Evolutionary conservation across 2,329 filamentous ascomycete genomes (phyloP), one percentile per base, ranked within the genome.

Genomic region (Grosmannia huntii): DNA sequence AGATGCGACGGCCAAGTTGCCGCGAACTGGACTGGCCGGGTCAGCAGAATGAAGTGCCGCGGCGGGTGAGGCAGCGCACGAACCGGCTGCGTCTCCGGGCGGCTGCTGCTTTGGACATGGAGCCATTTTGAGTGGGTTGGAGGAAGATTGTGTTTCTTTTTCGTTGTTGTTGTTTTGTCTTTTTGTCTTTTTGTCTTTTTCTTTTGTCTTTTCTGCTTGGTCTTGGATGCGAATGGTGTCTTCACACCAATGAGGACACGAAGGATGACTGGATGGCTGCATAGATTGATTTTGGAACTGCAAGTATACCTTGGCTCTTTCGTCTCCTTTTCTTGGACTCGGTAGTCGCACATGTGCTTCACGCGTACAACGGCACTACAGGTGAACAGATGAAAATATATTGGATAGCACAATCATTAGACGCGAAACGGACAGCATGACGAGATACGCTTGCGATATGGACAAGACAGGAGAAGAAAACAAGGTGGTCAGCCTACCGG

Each of bases 401-500:
- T 49, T 49, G 46, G 23, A 49, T 49, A 49, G 21, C 46, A 49
- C 46, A 25, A 25, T 49, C n/a, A 57, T 46, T 31, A 36, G 27
- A 46, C 31, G 36, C 11, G 25, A 36, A 49, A 57, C 14, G 31
- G 28, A 19, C 10, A 53, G 31, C 28, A 23, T 36, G 12, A 53
- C 5, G 12, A 12, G 28, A 56, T 19, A 49, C 46, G 46, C 46
- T 49, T 12, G 21, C 11, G 4, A 49, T 27, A 25, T 49, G 46
- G 46, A 49, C 21, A 14, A 49, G 46, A 25, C 46, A 49, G n/a
- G 44, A 31, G 48, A 54, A 27, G 9, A 28, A 14, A n/a, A 5
- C 25, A 36, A 49, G 6, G 16, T 19, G 14, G 19, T 19, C 41
- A 6, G 27, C 31, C 38, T 53, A 44, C 64, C 68, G 70, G 61